These are phyloP conservation scores for Fraxinus ornus DNA, from an alignment of 305 asterid species.

Conservation along the genomic window DNA sequence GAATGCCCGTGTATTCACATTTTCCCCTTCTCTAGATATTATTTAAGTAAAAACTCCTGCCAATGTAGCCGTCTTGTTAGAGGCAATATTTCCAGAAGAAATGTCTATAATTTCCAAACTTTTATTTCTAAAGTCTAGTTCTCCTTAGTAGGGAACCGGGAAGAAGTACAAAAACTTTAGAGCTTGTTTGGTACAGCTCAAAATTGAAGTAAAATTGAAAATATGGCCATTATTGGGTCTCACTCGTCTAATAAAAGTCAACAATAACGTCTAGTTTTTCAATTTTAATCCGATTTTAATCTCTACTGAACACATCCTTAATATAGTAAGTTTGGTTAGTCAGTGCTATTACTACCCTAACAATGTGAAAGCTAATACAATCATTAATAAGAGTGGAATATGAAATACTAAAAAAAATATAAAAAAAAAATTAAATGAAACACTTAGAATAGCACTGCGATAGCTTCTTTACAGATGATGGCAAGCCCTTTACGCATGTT, in stretches of 20 bases:
- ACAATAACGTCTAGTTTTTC: too few species aligned
- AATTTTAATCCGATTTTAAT: too few species aligned
- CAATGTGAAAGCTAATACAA: neutral
- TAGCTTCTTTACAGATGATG: neutral
- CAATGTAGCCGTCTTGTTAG: neutral
- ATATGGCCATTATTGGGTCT: too few species aligned
- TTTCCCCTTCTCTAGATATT: neutral
- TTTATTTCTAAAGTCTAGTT: neutral
- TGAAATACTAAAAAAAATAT: neutral
- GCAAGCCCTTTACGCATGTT: neutral
- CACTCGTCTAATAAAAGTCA: too few species aligned
- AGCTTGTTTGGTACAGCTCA: too few species aligned
- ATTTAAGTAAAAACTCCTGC: neutral
- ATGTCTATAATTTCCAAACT: neutral
- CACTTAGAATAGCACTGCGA: neutral
- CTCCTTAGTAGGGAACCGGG: neutral
- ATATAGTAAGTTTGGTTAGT: neutral
- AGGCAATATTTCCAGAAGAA: neutral
- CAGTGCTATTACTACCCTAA: neutral
- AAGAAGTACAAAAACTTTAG: neutral
- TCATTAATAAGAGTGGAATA: neutral
- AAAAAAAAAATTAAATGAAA: neutral
- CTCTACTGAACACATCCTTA: too few species aligned
- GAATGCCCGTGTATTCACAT: neutral
- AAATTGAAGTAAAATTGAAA: too few species aligned